These are phyloP conservation scores for Blakeslea trispora DNA, from an alignment of 371 early-diverging fungal species.

Conservation along the genomic window DNA sequence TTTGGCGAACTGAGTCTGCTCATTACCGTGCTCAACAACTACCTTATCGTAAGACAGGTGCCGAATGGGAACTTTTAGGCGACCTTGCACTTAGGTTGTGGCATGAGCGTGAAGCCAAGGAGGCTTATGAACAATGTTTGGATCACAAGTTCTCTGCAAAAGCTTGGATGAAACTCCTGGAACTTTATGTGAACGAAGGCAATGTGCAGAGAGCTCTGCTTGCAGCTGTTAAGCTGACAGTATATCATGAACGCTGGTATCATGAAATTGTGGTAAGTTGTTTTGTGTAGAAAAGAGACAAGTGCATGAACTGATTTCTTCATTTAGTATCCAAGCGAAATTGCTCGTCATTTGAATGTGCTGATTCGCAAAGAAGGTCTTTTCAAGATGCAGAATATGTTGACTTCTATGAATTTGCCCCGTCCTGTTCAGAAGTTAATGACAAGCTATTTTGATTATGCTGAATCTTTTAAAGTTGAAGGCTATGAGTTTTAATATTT, in stretches of 20 bases:
- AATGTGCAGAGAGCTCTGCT: slow-evolving; percentile 77
- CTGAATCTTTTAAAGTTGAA: slow-evolving; percentile 79
- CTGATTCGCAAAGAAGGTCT: slow-evolving; percentile 82
- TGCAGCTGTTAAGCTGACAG: slow-evolving; percentile 79
- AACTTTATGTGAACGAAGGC: slow-evolving; percentile 76
- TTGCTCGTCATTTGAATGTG: slow-evolving; percentile 78
- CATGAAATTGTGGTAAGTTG: slow-evolving; percentile 81
- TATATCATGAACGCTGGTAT: slow-evolving; percentile 81
- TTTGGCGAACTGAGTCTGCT: slow-evolving; percentile 73
- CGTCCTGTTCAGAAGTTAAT: slow-evolving; percentile 77
- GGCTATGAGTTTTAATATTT: slow-evolving; percentile 65
- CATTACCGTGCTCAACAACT: slow-evolving; percentile 69
- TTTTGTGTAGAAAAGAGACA: slow-evolving; percentile 19
- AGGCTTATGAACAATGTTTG: slow-evolving; percentile 83
- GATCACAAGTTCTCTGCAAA: slow-evolving; percentile 88
- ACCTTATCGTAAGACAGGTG: slow-evolving; percentile 84
- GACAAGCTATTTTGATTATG: slow-evolving; percentile 77
- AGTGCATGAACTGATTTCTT: not conserved
- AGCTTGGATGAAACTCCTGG: slow-evolving; percentile 82
- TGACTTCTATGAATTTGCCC: slow-evolving; percentile 85
- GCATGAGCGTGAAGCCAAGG: slow-evolving; percentile 86
- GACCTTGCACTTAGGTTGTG: slow-evolving; percentile 85
- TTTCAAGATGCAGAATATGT: slow-evolving; percentile 85
- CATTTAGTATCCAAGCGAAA: slow-evolving; percentile 78
- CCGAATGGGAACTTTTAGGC: slow-evolving; percentile 95